Base-by-base conservation (phyloP, 1,284 basidiomycete species). In the Serendipita sp. region DNA sequence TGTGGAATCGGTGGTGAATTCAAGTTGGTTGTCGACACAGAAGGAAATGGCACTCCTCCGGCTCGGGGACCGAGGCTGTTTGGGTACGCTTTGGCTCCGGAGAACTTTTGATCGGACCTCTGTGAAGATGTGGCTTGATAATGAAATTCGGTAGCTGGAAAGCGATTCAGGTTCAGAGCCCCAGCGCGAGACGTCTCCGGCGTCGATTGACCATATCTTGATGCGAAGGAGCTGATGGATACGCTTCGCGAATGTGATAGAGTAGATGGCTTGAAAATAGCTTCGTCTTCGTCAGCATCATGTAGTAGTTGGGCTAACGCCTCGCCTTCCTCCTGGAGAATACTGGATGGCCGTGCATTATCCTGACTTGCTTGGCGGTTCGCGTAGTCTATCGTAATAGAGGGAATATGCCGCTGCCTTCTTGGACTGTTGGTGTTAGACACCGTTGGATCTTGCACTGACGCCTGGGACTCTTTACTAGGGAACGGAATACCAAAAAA, bases 401-500 rank as follows among this genome's bases (percentile, higher is more conserved):
- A 49, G 43, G 47, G 47, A 49, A 29, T 61, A 22, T 13, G 38
- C 38, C 17, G 50, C 34, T 38, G 38, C 12, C 38, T 38, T 13
- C 38, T 5, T 38, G 45, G 8, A n/a, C 45, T 29, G n/a, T 8
- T 49, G 5, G 45, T 49, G 26, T 17, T 3, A 58, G 38, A 22
- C n/a, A 29, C n/a, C 29, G 45, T 29, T 22, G 45, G 45, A 49
- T 6, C 45, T 29, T 6, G n/a, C n/a, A 6, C 8, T n/a, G 8
- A 8, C 5, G 45, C 45, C n/a, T 38, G 38, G 12, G 38, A 13
- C 12, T 49, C 45, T 49, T 29, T 12, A 63, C 53, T 60, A 15
- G 63, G 66, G 32, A 67, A 65, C 15, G 64, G 65, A 35, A 67
- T 58, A 13, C 88, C 88, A 66, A 90, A 90, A 72, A 90, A 90